Percentiles rank a stretch among this genome's conserved stretches.
Conservation (phyloP, 306 rosid genomes). For the Luffa acutangula region DNA sequence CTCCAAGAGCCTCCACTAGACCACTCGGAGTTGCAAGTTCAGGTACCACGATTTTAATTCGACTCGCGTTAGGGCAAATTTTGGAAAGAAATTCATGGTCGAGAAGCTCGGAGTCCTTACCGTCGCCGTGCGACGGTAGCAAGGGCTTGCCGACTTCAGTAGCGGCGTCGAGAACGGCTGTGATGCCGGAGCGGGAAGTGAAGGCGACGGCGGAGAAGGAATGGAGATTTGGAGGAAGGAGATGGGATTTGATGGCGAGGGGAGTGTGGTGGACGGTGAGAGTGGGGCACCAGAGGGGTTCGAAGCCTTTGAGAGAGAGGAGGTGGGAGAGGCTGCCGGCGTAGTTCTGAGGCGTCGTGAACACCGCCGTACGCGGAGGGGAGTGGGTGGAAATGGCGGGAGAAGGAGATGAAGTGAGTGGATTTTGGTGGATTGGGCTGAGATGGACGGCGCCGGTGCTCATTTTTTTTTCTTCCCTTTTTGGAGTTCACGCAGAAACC, state of each 20-base stretch:
- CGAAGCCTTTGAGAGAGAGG: conserved; percentile 32
- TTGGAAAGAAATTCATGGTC: conserved; percentile 17
- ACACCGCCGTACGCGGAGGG: conserved; percentile 28
- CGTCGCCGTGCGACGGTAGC: conserved; percentile 35
- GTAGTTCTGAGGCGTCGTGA: conserved; percentile 69
- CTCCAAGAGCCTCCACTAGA: conserved; percentile 29
- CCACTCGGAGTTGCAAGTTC: conserved; percentile 39
- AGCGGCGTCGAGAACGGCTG: conserved; percentile 36
- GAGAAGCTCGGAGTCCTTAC: conserved; percentile 60
- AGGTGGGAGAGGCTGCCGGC: conserved; percentile 40
- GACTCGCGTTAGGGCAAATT: conserved; percentile 14
- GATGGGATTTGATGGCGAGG: conserved; percentile 27
- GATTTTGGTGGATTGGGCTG: background rate
- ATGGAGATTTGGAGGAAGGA: conserved; percentile 33
- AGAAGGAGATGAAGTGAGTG: background rate
- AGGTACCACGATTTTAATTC: conserved; percentile 43
- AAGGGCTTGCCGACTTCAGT: conserved; percentile 25
- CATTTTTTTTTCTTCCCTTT: background rate
- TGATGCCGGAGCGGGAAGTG: conserved; percentile 58
- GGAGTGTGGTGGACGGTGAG: conserved; percentile 38
- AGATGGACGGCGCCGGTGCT: background rate
- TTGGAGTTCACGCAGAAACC: no score
- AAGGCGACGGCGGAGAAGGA: conserved; percentile 59
- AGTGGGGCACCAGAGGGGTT: conserved; percentile 52
- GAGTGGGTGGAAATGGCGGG: background rate